These are phyloP conservation scores for Yueomyces sp. DNA, from an alignment of 1,139 yeast species.

Conservation along the genomic window DNA sequence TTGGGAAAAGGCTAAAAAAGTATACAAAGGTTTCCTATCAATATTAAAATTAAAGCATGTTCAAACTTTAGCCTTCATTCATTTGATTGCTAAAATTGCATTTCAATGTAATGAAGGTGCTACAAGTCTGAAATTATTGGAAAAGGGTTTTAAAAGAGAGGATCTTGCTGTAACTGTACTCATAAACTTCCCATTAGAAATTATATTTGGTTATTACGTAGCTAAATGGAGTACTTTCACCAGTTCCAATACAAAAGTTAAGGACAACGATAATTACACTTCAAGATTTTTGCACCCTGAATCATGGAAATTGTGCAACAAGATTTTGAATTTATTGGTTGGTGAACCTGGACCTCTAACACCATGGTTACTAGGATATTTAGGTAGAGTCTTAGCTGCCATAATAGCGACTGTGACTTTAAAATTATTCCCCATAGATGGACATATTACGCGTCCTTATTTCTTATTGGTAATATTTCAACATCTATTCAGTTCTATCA, in stretches of 20 bases:
- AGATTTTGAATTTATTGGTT: conserved; percentile 6
- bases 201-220: conserved; percentile 87
- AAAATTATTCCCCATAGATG: conserved; percentile 51
- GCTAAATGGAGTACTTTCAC: conserved; percentile 67
- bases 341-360: conserved; percentile 36
- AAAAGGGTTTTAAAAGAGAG: conserved; percentile 85
- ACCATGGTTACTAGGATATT: conserved; percentile 85
- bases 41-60: conserved; percentile 69
- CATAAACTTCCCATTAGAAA: conserved; percentile 92
- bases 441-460: conserved; percentile 30
- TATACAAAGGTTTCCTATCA: conserved; percentile 66
- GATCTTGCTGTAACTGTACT: conserved; percentile 86
- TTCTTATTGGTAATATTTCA: conserved; percentile 63
- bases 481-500: conserved; percentile 77
- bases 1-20: conserved; percentile 22
- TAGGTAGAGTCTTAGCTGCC: conserved; percentile 77
- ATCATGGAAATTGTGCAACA: not conserved
- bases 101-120: conserved; percentile 96
- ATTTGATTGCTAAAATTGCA: conserved; percentile 74
- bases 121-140: conserved; percentile 82
- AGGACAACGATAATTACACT: conserved; percentile 1
- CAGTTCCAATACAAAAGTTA: not conserved
- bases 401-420: conserved; percentile 64
- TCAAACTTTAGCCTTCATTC: conserved; percentile 60
- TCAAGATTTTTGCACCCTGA: conserved; percentile 4